phyloP scores from a whole-genome alignment of 2,329 filamentous ascomycete species.

The Sarocladium brachiariae region DNA sequence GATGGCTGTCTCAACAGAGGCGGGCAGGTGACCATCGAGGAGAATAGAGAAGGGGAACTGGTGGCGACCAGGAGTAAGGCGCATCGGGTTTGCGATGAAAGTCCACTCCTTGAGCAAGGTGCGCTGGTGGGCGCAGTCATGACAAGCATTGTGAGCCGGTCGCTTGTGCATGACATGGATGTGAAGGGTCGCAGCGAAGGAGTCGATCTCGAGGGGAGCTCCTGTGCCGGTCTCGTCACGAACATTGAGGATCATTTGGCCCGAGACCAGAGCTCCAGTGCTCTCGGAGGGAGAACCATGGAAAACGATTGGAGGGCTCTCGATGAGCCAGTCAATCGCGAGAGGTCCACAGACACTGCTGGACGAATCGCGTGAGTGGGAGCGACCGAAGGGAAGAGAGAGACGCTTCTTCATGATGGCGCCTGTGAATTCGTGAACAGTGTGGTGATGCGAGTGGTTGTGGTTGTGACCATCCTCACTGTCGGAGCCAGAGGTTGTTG shows the following conservation, averaged over 20 bases:
- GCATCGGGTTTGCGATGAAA: conserved; percentile 55
- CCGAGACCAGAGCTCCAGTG: conserved; percentile 78
- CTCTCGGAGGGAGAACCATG: conserved; percentile 70
- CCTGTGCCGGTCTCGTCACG: conserved; percentile 43
- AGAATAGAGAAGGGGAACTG: conserved; percentile 85
- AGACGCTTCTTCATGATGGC: conserved; percentile 37
- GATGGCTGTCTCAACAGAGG: conserved; percentile 68
- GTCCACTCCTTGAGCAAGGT: conserved; percentile 75
- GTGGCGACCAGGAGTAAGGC: conserved; percentile 53
- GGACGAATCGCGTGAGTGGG: conserved; percentile 12
- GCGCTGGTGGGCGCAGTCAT: conserved; percentile 63
- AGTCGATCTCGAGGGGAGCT: conserved; percentile 53
- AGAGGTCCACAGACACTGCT: conserved; percentile 24
- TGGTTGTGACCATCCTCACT: conserved; percentile 19
- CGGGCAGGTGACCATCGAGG: conserved; percentile 78
- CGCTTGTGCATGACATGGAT: conserved; percentile 71
- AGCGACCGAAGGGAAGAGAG: conserved; percentile 30
- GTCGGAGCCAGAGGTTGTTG: conserved; percentile 24
- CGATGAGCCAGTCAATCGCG: conserved; percentile 54
- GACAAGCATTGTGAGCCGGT: conserved; percentile 73
- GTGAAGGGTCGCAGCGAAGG: conserved; percentile 65
- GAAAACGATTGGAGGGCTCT: conserved; percentile 82
- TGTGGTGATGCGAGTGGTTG: conserved; percentile 12
- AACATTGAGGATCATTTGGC: conserved; percentile 69
- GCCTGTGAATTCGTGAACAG: conserved; percentile 17